phyloP scores from a whole-genome alignment of 345 rosid genomes.

The rapeseed (Brassica napus) region Da-Ae NC_063440.1:27807001-27807500 shows the following conservation, averaged over 20 bases:
- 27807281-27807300: not conserved
- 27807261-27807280: not conserved
- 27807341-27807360: not conserved
- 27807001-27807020: not conserved
- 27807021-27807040: not conserved
- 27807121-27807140: not conserved
- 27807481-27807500: not conserved
- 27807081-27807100: conserved; percentile 13
- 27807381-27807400: not conserved
- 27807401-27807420: not conserved
- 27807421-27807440: not conserved
- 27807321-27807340: not conserved
- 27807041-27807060: not conserved
- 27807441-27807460: not conserved
- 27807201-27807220: no score
- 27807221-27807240: no score
- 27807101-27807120: conserved; percentile 4
- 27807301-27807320: not conserved
- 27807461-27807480: not conserved
- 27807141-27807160: conserved; percentile 29
- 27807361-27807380: not conserved
- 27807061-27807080: conserved; percentile 7
- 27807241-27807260: not conserved
- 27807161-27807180: not conserved
- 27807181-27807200: not conserved